Evolutionary conservation across 1,139 yeast species (phyloP).

Genomic region (Saccharomyces hybrid): DNA sequence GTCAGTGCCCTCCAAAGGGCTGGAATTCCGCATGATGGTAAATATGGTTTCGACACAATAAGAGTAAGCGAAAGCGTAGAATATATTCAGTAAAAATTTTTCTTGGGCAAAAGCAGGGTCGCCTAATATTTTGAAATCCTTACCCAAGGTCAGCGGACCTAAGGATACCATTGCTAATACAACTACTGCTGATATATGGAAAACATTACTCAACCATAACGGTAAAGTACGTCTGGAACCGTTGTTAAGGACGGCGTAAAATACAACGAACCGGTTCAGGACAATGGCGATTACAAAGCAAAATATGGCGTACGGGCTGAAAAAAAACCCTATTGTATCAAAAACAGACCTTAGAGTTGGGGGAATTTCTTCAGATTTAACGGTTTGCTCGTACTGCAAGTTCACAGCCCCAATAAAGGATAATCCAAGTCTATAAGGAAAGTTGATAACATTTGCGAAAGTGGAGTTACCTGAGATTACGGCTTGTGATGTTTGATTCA

Average conservation of each 20-base stretch:
- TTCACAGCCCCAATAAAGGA: constrained; percentile 18
- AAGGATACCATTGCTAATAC: constrained; percentile 1
- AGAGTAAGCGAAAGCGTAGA: constrained; percentile 18
- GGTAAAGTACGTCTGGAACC: constrained; percentile 8
- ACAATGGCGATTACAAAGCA: constrained; percentile 21
- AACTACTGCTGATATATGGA: constrained; percentile 13
- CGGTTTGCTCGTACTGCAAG: constrained; percentile 13
- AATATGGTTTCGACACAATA: constrained; percentile 26
- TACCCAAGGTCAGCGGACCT: constrained; percentile 5
- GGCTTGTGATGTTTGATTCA: constrained; percentile 14
- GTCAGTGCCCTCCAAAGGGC: constrained; percentile 25
- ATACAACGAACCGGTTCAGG: constrained; percentile 18
- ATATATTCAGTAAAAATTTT: not conserved
- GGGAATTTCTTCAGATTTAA: constrained; percentile 4
- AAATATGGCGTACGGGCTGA: constrained; percentile 18
- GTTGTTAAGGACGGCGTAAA: constrained; percentile 12
- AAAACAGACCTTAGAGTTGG: constrained; percentile 9
- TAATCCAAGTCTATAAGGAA: constrained; percentile 15
- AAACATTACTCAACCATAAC: constrained; percentile 9
- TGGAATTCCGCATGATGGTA: constrained; percentile 18
- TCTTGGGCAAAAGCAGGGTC: not conserved
- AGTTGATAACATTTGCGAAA: constrained; percentile 13
- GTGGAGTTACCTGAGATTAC: constrained; percentile 11
- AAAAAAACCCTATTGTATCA: constrained; percentile 15
- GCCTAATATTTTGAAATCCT: constrained; percentile 5